Conservation (phyloP, 352 stramenopile species). For the Phytopythium boreale region DNA sequence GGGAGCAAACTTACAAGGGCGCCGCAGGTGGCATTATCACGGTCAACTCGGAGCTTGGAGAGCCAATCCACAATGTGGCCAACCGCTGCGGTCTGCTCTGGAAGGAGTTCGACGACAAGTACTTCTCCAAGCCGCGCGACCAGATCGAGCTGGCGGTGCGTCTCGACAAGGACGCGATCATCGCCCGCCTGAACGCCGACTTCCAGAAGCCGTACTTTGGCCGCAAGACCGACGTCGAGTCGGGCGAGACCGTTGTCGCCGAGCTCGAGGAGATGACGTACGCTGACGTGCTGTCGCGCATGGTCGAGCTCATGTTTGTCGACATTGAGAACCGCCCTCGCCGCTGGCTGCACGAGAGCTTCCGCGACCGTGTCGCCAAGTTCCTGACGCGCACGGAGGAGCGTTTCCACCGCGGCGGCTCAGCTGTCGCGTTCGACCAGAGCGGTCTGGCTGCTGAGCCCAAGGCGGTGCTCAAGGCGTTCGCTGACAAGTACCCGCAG, state of each 20-base stretch:
- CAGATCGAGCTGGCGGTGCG: slow-evolving; percentile 65
- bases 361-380: slow-evolving; percentile 58
- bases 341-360: slow-evolving; percentile 79
- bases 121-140: slow-evolving; percentile 74
- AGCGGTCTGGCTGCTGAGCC: slow-evolving; percentile 41
- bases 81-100: slow-evolving; percentile 76
- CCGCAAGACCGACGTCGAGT: slow-evolving; percentile 36
- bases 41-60: slow-evolving; percentile 80
- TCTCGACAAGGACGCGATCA: slow-evolving; percentile 74
- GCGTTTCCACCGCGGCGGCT: slow-evolving; percentile 46
- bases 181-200: slow-evolving; percentile 75
- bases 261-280: slow-evolving; percentile 89
- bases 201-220: slow-evolving; percentile 92
- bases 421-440: slow-evolving; percentile 35
- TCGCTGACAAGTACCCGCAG: slow-evolving; percentile 56
- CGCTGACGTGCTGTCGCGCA: slow-evolving; percentile 60
- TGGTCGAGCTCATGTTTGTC: slow-evolving; percentile 83
- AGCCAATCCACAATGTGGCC: slow-evolving; percentile 84
- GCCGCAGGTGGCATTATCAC: slow-evolving; percentile 73
- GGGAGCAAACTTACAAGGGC: slow-evolving; percentile 77
- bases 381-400: slow-evolving; percentile 73
- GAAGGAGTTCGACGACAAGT: slow-evolving; percentile 86
- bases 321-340: slow-evolving; percentile 39
- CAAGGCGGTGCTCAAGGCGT: slow-evolving; percentile 32
- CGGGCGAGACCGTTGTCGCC: slow-evolving; percentile 28